Evolutionary conservation across 106 monocot genomes (phyloP), one percentile per base, ranked within the genome.

Genomic region (Dioscorea dumetorum): DNA sequence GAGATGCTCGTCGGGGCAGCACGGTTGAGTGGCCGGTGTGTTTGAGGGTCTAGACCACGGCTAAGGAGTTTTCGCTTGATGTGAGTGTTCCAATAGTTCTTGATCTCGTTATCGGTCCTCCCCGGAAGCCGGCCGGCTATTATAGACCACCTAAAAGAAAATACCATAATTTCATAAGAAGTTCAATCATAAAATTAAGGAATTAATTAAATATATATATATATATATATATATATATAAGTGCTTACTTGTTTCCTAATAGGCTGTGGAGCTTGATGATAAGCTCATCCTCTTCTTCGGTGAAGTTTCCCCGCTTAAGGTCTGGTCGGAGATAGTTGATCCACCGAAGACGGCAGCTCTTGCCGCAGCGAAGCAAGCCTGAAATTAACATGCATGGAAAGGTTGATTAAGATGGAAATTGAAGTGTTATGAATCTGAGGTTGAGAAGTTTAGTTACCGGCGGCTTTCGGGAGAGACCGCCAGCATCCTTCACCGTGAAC

Each of bases 61-160:
- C 63, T 61, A 9, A 88, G 56, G 11, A 84, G 84, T 71, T 86
- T 89, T 3, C 94, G 74, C 68, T 90, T 90, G 72, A 94, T 94
- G 81, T 90, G 86, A 1, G 94, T 90, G 79, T 94, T 94, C 94
- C 90, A 94, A 76, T 94, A 87, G 75, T 94, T 94, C 82, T 94
- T 94, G 68, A 94, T 90, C 77, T 94, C 90, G 54, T 94, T 94
- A 62, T 84, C 94, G 0, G 89, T 90, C 49, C 93, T 70, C 11
- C 89, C 89, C 3, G 89, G 86, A 17, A 94, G 60, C 10, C 79
- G 33, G 0, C 76, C 84, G 24, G 84, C 88, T 4, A 84, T 88
- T 54, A 82, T 31, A 22, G 84, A 84, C 88, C 88, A 88, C 33
- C 84, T 88, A 62, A 14, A 20, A 2, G 6, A 41, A 41, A 41